These are phyloP conservation scores for Parastagonospora avenae DNA, from an alignment of 2,329 filamentous ascomycete species.

Conservation along the genomic window DNA sequence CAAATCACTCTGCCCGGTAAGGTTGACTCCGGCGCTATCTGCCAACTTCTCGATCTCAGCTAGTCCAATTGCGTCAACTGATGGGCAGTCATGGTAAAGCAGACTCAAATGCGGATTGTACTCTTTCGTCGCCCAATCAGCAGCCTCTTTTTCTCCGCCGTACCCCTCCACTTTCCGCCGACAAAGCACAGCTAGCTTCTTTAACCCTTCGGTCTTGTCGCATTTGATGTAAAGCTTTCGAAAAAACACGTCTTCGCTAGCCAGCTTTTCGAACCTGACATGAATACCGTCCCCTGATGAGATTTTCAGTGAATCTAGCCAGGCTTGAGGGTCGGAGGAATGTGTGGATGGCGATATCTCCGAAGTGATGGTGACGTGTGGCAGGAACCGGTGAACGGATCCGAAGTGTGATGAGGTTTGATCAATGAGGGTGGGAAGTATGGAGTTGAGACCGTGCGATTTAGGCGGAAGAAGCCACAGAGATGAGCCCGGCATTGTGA, in stretches of 20 bases:
- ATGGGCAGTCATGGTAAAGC: slow-evolving; percentile 43
- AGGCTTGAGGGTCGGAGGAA: slow-evolving; percentile 40
- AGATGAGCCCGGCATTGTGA: slow-evolving; percentile 48
- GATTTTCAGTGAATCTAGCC: slow-evolving; percentile 43
- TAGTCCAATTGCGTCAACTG: slow-evolving; percentile 25
- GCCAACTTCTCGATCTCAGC: slow-evolving; percentile 26
- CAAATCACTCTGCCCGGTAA: slow-evolving; percentile 27
- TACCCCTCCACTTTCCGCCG: slow-evolving; percentile 33
- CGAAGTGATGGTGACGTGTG: slow-evolving; percentile 51
- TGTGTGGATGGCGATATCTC: slow-evolving; percentile 36
- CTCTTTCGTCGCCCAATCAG: slow-evolving; percentile 36
- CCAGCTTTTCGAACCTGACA: slow-evolving; percentile 37
- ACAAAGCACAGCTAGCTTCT: slow-evolving; percentile 32
- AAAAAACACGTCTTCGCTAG: slow-evolving; percentile 46
- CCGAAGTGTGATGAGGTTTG: slow-evolving; percentile 40
- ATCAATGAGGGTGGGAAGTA: slow-evolving; percentile 43
- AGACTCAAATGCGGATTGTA: slow-evolving; percentile 50
- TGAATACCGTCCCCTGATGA: slow-evolving; percentile 17
- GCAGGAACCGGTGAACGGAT: slow-evolving; percentile 47
- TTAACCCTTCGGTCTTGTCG: slow-evolving; percentile 32
- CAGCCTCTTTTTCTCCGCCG: slow-evolving; percentile 25
- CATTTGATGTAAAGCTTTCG: slow-evolving; percentile 48
- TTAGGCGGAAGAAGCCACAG: slow-evolving; percentile 51
- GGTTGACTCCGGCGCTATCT: slow-evolving; percentile 26
- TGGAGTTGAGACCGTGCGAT: slow-evolving; percentile 34